Evolutionary conservation across 2,329 filamentous ascomycete genomes (phyloP), one percentile per base, ranked within the genome.

Genomic region (Scolecobasidium constrictum): DNA sequence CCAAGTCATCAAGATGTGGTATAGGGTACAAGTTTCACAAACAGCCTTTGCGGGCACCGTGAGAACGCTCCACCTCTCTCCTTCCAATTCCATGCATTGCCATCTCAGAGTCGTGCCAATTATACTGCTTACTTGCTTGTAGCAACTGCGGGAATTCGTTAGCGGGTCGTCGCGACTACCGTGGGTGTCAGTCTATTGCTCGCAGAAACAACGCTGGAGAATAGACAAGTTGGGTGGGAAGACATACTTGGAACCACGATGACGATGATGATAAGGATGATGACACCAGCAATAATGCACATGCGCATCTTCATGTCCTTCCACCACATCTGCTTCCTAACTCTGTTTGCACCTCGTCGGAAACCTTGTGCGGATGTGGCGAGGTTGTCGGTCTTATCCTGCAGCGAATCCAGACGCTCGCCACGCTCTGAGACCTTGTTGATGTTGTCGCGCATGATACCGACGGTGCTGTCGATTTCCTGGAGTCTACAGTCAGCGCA

Each of bases 231-330:
- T 31, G 26, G 26, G 26, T 31, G 9, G 26, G 34, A 9, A 15
- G n/a, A 45, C 79, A 60, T 78, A 94, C 90, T 86, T 53, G 83
- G 74, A 52, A 92, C 92, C 54, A 96, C 80, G 59, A 98, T 92
- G 62, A 98, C 96, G 64, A 98, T 77, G 54, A 94, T 70, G 53
- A 98, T 76, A 55, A 98, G 73, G 53, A 96, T 76, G 63, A 96
- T 83, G 65, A 98, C 83, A 57, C 88, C 92, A 46, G 81, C 73
- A 60, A 94, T 83, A 55, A 98, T 72, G 69, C 90, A 96, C 73
- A 95, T 92, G 65, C 92, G 81, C 92, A 98, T 98, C 79, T 96
- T 96, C 86, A 95, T 94, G 61, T 96, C 90, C 77, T 96, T 96
- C 90, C 88, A 96, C 90, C 90, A 96, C 90, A 96, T 96, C 67